Conservation (phyloP, 108 stramenopile genomes). For the Nannochloropsis salina region DNA sequence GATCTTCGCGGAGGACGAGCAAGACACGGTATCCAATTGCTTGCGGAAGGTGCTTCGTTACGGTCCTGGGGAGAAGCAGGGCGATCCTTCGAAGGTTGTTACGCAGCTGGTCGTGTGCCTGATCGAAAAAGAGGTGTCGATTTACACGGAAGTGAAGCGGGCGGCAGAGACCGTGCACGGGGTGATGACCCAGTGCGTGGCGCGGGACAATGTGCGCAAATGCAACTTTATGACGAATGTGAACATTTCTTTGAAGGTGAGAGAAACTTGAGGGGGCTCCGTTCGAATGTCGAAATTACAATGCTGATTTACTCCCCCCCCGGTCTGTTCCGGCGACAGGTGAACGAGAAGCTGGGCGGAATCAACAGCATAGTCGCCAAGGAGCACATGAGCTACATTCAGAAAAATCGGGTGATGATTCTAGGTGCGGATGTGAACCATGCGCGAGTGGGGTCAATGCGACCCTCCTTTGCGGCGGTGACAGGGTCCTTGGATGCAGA, state of each 20-base stretch:
- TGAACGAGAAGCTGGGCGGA: neutral
- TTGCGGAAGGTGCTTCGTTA: neutral
- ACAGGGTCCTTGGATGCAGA: slow-evolving; percentile 44
- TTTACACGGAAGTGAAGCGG: slow-evolving; percentile 1
- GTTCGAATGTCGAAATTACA: too few species aligned
- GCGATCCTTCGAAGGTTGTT: neutral
- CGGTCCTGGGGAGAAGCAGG: too few species aligned
- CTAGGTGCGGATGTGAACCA: slow-evolving; percentile 51
- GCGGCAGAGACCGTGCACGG: neutral
- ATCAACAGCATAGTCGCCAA: neutral
- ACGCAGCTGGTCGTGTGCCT: neutral
- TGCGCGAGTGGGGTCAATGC: slow-evolving; percentile 38
- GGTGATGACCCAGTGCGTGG: neutral
- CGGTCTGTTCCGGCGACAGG: neutral
- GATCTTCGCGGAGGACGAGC: neutral
- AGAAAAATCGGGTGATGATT: neutral
- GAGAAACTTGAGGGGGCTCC: neutral
- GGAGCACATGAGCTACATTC: neutral
- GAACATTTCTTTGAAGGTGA: neutral
- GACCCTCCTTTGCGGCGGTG: slow-evolving; percentile 45
- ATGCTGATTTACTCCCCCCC: neutral
- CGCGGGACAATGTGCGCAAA: neutral
- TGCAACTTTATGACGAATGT: slow-evolving; percentile 18
- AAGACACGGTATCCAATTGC: neutral
- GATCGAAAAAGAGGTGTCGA: neutral